Base-by-base conservation (phyloP, 2,329 filamentous ascomycete genomes). In the Elsinoe ampelina region DNA sequence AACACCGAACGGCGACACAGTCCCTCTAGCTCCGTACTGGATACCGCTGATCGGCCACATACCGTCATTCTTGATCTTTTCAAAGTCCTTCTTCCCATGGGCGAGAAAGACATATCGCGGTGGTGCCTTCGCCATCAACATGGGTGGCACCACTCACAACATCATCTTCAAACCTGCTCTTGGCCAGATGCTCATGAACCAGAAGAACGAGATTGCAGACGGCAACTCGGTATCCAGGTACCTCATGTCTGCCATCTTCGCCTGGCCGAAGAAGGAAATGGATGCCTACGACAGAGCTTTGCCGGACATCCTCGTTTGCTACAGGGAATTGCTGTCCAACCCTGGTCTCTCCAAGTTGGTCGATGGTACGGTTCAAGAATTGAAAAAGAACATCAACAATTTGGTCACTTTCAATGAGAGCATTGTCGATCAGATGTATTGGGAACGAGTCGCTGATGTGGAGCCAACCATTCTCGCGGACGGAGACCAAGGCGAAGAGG, bases 401-500 rank as follows among this genome's bases (percentile, higher is more conserved):
- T 66, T 86, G 34, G 75, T 85, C 38, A 81, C 80, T 0, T 84
- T 83, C 62, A 76, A 75, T 36, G 71, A 75, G 6, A 83, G 80
- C 15, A 70, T 76, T 2, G 80, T 86, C 20, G 83, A 86, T 63
- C 80, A 84, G 59, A 75, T 76, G 62, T 72, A 73, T 1, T 86
- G 83, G 83, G 83, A 86, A 64, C 76, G 80, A 34, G 70, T 67
- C n/a, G 75, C 72, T 15, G 67, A 73, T 8, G 71, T 78, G 1
- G 68, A 69, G 2, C 66, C 73, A 8, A 65, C 71, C 3, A 75
- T 77, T 13, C 61, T 68, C 35, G 64, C 70, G 1, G 66, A 68
- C n/a, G 71, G 66, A 5, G 70, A 69, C 13, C 67, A 70, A 26
- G 72, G 77, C 55, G 80, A 76, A 12, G 80, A 84, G 61, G 72